Conservation (phyloP, 352 stramenopile genomes). For the Pythium rhizo-oryzae region DNA sequence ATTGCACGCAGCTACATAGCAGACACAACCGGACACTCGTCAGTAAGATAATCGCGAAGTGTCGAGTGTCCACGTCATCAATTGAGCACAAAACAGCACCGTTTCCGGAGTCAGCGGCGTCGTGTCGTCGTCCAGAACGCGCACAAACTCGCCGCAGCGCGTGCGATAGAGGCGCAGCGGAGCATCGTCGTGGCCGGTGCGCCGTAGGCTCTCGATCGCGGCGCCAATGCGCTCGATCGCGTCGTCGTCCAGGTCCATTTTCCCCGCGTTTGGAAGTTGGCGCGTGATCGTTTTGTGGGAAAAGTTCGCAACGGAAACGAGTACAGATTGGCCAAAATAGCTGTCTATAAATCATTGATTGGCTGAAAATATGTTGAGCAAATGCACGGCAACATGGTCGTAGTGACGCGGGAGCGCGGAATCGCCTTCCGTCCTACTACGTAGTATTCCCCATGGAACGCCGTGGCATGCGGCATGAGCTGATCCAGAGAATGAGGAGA, state of each 20-base stretch:
- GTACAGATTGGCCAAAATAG: conserved; percentile 3
- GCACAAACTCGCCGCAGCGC: conserved; percentile 49
- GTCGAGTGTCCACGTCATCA: too few relatives aligned
- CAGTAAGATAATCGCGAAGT: too few relatives aligned
- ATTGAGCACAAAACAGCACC: too few relatives aligned
- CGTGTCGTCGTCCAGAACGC: conserved; percentile 57
- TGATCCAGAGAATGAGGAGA: too few relatives aligned
- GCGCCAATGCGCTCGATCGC: conserved; percentile 28
- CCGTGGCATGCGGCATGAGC: too few relatives aligned
- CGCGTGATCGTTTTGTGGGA: background rate
- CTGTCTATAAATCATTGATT: too few relatives aligned
- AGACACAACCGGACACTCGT: background rate
- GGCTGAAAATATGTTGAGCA: background rate
- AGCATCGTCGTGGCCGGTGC: background rate
- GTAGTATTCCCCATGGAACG: too few relatives aligned
- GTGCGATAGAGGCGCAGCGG: conserved; percentile 50
- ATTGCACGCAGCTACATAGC: conserved; percentile 41
- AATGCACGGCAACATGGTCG: background rate
- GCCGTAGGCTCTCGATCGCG: conserved; percentile 16
- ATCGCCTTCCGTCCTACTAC: too few relatives aligned
- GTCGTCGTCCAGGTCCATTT: conserved; percentile 22
- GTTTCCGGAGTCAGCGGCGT: conserved; percentile 56
- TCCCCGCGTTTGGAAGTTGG: background rate
- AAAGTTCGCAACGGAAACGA: background rate
- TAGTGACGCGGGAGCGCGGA: too few relatives aligned